These are phyloP conservation scores for Trichosanthes truncata DNA, from an alignment of 306 rosid species.

Conservation along the genomic window DNA sequence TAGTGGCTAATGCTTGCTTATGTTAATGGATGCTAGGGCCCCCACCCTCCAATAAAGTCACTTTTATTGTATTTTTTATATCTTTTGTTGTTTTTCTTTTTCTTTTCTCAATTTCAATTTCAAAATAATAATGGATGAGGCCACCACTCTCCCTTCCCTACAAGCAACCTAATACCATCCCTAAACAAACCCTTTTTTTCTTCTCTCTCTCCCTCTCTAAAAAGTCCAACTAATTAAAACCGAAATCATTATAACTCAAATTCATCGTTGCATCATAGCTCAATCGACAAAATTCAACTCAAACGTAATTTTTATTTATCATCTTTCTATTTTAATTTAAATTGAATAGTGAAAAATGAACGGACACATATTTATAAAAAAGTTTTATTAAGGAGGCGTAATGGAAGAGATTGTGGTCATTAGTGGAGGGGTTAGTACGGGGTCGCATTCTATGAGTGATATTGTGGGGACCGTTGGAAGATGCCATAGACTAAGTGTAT, in stretches of 20 bases:
- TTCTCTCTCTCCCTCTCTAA: background rate
- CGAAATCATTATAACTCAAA: background rate
- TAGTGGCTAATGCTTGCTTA: constrained; percentile 56
- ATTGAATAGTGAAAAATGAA: background rate
- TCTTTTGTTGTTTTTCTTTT: background rate
- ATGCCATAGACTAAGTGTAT: background rate
- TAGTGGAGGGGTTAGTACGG: constrained; percentile 21
- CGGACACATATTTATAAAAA: background rate
- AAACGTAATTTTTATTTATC: too few relatives aligned
- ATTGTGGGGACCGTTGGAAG: background rate
- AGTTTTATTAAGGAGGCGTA: background rate
- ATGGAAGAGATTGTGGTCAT: constrained; percentile 1
- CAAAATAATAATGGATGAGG: constrained; percentile 11
- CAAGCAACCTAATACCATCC: background rate
- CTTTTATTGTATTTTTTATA: constrained; percentile 13
- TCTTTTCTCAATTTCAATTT: background rate
- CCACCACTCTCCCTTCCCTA: constrained; percentile 7
- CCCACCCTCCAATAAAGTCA: constrained; percentile 70
- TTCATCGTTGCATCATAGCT: background rate
- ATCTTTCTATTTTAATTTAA: background rate
- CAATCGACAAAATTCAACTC: background rate
- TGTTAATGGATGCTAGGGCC: constrained; percentile 60
- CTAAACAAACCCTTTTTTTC: background rate
- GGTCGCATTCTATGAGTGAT: constrained; percentile 15
- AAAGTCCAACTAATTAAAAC: background rate